These are phyloP conservation scores for Trametes cingulata DNA, from an alignment of 768 basidiomycete genomes.

Conservation along the genomic window DNA sequence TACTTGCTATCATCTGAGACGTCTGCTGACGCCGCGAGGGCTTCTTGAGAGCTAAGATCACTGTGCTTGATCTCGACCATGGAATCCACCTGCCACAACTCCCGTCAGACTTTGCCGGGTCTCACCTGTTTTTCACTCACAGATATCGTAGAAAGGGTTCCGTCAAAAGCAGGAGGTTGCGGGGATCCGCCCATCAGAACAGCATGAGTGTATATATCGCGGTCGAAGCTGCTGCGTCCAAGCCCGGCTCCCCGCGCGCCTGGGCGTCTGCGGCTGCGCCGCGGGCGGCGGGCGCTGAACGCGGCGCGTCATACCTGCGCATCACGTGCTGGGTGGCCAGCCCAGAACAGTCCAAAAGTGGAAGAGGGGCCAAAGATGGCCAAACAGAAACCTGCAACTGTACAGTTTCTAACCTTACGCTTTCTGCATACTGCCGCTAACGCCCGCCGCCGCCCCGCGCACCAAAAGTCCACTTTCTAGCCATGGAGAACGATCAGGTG, in stretches of 20 bases:
- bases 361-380: constrained; percentile 16
- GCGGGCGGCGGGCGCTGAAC: constrained; percentile 14
- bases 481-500: constrained; percentile 93
- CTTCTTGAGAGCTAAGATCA: constrained; percentile 10
- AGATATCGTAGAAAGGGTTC: constrained; percentile 45
- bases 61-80: constrained; percentile 35
- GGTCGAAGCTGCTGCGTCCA: constrained; percentile 13
- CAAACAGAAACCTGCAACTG: constrained; percentile 30
- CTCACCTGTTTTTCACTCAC: constrained; percentile 19
- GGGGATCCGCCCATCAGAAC: constrained; percentile 24
- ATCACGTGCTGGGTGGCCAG: constrained; percentile 17
- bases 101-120: not conserved
- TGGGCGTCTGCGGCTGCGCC: constrained; percentile 15
- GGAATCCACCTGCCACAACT: constrained; percentile 26
- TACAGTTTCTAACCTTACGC: constrained; percentile 35
- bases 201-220: constrained; percentile 17
- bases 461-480: constrained; percentile 29
- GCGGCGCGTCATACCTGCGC: constrained; percentile 19
- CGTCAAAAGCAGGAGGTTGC: constrained; percentile 32
- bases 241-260: constrained; percentile 1
- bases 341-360: constrained; percentile 5
- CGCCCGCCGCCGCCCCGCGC: constrained; percentile 22
- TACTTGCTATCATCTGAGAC: constrained; percentile 50
- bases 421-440: constrained; percentile 22
- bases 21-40: constrained; percentile 14